A percentile compares a stretch with the other conserved stretches of the same genome.
Conservation (phyloP, 345 rosid species). For the Brassica rapa region DNA sequence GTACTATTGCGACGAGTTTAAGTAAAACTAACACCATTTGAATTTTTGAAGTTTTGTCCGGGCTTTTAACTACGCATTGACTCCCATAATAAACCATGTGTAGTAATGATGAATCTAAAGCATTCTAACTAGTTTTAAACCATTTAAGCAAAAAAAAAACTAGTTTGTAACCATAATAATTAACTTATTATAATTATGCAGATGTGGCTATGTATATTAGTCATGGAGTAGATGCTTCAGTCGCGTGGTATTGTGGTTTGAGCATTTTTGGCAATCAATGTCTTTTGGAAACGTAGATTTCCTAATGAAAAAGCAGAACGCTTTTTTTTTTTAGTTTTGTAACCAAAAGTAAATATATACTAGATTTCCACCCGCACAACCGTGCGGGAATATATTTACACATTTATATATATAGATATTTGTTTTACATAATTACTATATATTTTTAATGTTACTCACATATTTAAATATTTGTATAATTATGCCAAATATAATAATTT, state of each 20-base stretch:
- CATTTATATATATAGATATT: too few relatives aligned
- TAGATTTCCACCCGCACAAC: too few relatives aligned
- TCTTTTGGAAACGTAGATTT: background rate
- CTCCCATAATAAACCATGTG: background rate
- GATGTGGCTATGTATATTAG: background rate
- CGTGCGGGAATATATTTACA: too few relatives aligned
- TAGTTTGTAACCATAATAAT: background rate
- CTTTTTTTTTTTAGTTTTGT: background rate
- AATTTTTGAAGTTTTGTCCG: background rate
- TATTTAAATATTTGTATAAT: too few relatives aligned
- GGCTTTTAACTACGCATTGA: background rate
- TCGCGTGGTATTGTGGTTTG: background rate
- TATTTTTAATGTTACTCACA: too few relatives aligned
- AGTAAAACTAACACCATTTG: background rate
- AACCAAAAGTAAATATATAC: background rate
- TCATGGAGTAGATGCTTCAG: constrained; percentile 2
- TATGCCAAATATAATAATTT: too few relatives aligned
- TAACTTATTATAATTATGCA: background rate
- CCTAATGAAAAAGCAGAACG: background rate
- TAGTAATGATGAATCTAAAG: background rate
- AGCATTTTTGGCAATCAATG: background rate
- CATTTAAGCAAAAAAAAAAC: background rate
- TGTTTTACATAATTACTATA: too few relatives aligned
- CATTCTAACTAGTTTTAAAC: background rate
- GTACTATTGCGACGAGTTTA: constrained; percentile 17